Evolutionary conservation across 108 stramenopile genomes (phyloP).

Genomic region (Discostella stelligeroides): DNA sequence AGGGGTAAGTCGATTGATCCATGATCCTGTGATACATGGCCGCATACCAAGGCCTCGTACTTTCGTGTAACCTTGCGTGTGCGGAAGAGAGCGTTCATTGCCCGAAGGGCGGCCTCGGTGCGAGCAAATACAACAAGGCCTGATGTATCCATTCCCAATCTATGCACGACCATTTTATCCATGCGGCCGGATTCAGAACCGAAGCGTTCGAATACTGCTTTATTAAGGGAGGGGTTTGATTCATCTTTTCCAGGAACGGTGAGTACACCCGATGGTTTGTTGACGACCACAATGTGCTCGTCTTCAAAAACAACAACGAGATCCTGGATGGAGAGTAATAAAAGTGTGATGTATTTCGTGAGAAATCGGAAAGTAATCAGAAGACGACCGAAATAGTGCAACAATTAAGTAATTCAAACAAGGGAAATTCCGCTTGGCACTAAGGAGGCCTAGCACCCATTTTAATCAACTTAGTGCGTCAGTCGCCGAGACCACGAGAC

Average conservation of each 20-base stretch:
- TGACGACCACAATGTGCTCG: conserved; percentile 79
- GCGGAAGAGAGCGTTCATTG: conserved; percentile 72
- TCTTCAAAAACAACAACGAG: conserved; percentile 80
- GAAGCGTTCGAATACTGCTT: conserved; percentile 67
- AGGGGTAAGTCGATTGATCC: conserved; percentile 76
- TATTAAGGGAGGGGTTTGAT: conserved; percentile 62
- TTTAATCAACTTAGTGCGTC: conserved; percentile 11
- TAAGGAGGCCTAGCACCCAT: no score
- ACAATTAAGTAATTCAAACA: no score
- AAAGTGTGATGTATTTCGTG: no score
- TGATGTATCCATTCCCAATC: conserved; percentile 87
- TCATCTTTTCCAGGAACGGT: conserved; percentile 66
- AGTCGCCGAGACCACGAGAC: background rate
- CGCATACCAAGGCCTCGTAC: conserved; percentile 83
- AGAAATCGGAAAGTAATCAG: no score
- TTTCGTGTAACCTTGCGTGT: conserved; percentile 69
- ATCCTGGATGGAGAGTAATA: conserved; percentile 50
- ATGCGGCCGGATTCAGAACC: conserved; percentile 61
- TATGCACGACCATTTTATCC: conserved; percentile 88
- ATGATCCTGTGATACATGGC: conserved; percentile 66
- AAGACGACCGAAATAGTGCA: no score
- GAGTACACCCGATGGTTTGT: conserved; percentile 86
- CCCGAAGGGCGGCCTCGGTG: conserved; percentile 65
- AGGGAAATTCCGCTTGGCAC: no score
- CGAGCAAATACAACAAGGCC: conserved; percentile 80